phyloP scores from a whole-genome alignment of 116 monocot species.

The Cymodocea nodosa region DNA sequence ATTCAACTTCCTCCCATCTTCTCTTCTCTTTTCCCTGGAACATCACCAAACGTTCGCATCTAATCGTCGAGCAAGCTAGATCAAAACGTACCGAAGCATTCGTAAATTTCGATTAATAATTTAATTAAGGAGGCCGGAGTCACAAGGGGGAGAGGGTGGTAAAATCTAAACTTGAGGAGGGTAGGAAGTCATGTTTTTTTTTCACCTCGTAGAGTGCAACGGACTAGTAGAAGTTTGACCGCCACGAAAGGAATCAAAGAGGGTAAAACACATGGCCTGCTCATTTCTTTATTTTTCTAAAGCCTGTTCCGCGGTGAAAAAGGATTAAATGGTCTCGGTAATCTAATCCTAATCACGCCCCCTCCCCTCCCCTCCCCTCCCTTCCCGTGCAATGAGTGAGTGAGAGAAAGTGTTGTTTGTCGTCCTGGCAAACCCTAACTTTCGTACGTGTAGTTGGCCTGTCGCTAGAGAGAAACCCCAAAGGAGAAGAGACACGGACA shows the following conservation, averaged over 20 bases:
- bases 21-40: no score
- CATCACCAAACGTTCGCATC: no score
- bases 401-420: background rate
- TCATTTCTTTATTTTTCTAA: conserved; percentile 19
- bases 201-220: conserved; percentile 20
- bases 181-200: background rate
- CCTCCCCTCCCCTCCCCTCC: no score
- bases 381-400: background rate
- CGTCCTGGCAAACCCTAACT: no score
- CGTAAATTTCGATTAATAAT: no score
- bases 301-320: conserved; percentile 41
- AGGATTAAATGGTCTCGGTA: conserved; percentile 31
- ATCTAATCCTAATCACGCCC: conserved; percentile 31
- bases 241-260: conserved; percentile 62
- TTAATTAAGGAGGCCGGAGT: no score
- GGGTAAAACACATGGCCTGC: conserved; percentile 59
- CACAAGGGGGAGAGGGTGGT: background rate
- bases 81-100: no score
- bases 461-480: no score
- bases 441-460: no score
- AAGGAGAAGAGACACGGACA: no score
- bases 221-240: conserved; percentile 50
- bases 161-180: background rate
- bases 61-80: no score
- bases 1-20: no score